These are phyloP conservation scores for Neurospora discreta DNA, from an alignment of 495 filamentous ascomycete species.

Conservation along the genomic window DNA sequence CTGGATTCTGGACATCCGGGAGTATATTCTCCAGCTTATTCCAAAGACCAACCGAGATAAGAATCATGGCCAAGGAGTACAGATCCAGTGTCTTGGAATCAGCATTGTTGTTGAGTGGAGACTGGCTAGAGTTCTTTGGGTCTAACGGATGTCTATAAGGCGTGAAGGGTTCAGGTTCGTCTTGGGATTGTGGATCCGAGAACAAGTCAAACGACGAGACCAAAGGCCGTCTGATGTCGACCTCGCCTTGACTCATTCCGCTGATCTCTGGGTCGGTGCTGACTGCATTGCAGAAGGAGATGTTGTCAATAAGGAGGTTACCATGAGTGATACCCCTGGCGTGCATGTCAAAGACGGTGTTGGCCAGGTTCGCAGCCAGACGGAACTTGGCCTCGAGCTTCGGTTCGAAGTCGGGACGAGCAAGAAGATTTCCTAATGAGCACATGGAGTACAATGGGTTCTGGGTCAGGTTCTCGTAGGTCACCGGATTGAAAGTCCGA, in stretches of 20 bases:
- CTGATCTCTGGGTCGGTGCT: slow-evolving; percentile 27
- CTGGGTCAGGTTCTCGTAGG: slow-evolving; percentile 39
- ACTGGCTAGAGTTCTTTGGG: slow-evolving; percentile 46
- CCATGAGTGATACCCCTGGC: slow-evolving; percentile 67
- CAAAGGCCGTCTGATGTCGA: slow-evolving; percentile 63
- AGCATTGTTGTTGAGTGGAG: slow-evolving; percentile 29
- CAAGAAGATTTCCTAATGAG: slow-evolving; percentile 35
- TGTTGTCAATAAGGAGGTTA: slow-evolving; percentile 67
- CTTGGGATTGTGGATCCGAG: slow-evolving; percentile 46
- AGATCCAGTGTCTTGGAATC: slow-evolving; percentile 61
- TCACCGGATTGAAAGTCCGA: slow-evolving; percentile 45
- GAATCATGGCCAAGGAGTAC: slow-evolving; percentile 71
- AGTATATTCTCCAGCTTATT: slow-evolving; percentile 56
- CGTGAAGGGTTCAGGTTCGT: slow-evolving; percentile 33
- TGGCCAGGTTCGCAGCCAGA: slow-evolving; percentile 67
- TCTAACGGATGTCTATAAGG: slow-evolving; percentile 70
- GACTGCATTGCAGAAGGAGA: slow-evolving; percentile 60
- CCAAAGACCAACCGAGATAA: slow-evolving; percentile 86
- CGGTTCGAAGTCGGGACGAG: slow-evolving; percentile 44
- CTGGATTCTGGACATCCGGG: slow-evolving; percentile 21
- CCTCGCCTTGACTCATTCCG: slow-evolving; percentile 31
- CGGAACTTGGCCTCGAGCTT: slow-evolving; percentile 70
- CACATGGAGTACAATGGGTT: slow-evolving; percentile 40
- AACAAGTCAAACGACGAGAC: slow-evolving; percentile 76
- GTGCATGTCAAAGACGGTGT: slow-evolving; percentile 65